These are phyloP conservation scores for Polytrichum formosum DNA, from an alignment of 225 moss, liverwort and hornwort genomes.

Conservation along the genomic window DNA sequence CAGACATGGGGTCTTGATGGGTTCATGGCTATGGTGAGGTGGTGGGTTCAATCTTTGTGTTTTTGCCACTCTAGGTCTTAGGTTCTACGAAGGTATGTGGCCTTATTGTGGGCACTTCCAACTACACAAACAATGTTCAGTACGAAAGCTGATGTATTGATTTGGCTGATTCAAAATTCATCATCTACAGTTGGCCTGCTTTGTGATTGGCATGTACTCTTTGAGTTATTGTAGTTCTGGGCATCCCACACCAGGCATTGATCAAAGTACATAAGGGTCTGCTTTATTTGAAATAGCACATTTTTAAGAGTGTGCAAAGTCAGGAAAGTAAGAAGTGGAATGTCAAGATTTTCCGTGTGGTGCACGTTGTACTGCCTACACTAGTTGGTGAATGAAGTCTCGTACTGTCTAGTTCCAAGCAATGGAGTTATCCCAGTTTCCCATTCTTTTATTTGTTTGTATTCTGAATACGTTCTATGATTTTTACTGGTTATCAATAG, in stretches of 20 bases:
- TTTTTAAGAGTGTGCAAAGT: too few relatives aligned
- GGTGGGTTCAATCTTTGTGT: conserved; percentile 21
- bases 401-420: too few relatives aligned
- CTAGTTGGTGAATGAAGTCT: too few relatives aligned
- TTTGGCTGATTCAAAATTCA: not conserved
- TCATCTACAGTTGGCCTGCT: not conserved
- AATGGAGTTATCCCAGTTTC: not conserved
- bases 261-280: too few relatives aligned
- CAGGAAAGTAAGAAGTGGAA: too few relatives aligned
- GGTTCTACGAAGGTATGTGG: too few relatives aligned
- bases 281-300: too few relatives aligned
- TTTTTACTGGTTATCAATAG: conserved; percentile 25
- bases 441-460: not conserved
- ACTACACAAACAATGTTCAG: too few relatives aligned
- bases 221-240: conserved; percentile 12
- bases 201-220: conserved; percentile 3
- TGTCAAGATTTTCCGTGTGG: too few relatives aligned
- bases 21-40: not conserved
- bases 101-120: too few relatives aligned
- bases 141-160: too few relatives aligned
- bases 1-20: not conserved
- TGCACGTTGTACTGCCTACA: too few relatives aligned
- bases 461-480: not conserved
- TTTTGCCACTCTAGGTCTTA: not conserved
- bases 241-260: not conserved